A percentile compares a stretch with the other conserved stretches of the same genome.
phyloP scores from a whole-genome alignment of 208 protist genomes.

The Crithidia mellificae region DNA sequence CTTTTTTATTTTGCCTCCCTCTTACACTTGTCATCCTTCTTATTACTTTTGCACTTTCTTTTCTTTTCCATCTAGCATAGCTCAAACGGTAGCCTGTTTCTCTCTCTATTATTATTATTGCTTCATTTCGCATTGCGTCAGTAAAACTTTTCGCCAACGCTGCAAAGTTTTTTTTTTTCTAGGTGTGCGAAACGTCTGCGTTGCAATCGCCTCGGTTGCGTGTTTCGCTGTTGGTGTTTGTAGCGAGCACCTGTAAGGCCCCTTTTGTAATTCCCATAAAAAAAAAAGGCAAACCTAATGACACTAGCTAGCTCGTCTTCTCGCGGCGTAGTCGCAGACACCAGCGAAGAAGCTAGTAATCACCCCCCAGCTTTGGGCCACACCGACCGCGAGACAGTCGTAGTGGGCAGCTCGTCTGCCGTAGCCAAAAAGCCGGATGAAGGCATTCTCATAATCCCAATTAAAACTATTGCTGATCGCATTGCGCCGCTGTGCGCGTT shows the following conservation, averaged over 20 bases:
- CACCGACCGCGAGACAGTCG: not conserved
- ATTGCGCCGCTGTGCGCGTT: slow-evolving; percentile 55
- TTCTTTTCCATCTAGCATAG: too few species aligned
- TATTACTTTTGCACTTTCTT: too few species aligned
- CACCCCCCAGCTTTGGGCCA: not conserved
- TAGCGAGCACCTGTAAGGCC: too few species aligned
- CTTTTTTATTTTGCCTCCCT: not conserved
- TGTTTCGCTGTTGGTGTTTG: not conserved
- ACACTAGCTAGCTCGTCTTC: slow-evolving; percentile 15
- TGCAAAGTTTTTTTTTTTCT: too few species aligned
- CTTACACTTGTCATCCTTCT: too few species aligned
- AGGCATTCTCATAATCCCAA: slow-evolving; percentile 45
- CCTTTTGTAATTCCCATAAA: too few species aligned
- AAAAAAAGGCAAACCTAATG: too few species aligned
- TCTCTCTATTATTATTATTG: not conserved
- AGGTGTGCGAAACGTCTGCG: too few species aligned
- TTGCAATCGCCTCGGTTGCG: not conserved
- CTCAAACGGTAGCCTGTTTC: too few species aligned
- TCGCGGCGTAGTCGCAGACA: not conserved
- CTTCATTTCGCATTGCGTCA: not conserved
- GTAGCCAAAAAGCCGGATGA: slow-evolving; percentile 1
- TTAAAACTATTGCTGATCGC: slow-evolving; percentile 56
- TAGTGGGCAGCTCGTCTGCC: not conserved
- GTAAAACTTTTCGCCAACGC: not conserved
- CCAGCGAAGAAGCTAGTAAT: not conserved